Conservation (phyloP, 495 filamentous ascomycete genomes). For the Ascodesmis nigricans region DNA sequence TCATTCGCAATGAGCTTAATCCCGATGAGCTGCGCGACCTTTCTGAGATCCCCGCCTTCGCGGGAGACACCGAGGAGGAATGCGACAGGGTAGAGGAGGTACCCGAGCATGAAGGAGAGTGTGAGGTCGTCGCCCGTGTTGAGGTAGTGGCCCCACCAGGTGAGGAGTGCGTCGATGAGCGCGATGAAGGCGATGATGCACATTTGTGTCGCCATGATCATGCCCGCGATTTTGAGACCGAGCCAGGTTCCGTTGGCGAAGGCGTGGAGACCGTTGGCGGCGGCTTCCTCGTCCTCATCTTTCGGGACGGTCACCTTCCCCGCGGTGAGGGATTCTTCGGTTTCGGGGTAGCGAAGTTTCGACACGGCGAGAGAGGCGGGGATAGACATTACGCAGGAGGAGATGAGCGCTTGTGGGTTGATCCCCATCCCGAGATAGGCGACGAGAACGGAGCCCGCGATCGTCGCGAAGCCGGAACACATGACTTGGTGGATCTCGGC, state of each 20-base stretch:
- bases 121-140: slow-evolving; percentile 49
- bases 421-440: slow-evolving; percentile 63
- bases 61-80: slow-evolving; percentile 72
- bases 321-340: slow-evolving; percentile 60
- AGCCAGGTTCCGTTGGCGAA: slow-evolving; percentile 77
- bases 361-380: slow-evolving; percentile 69
- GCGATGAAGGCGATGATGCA: slow-evolving; percentile 68
- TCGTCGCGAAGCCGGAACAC: slow-evolving; percentile 46
- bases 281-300: slow-evolving; percentile 38
- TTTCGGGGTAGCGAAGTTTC: slow-evolving; percentile 74
- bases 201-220: slow-evolving; percentile 56
- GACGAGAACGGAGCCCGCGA: slow-evolving; percentile 51
- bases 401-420: slow-evolving; percentile 67
- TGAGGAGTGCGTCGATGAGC: slow-evolving; percentile 54
- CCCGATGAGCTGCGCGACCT: slow-evolving; percentile 60
- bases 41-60: slow-evolving; percentile 38
- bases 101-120: slow-evolving; percentile 56
- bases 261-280: slow-evolving; percentile 64
- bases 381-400: slow-evolving; percentile 83
- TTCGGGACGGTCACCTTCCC: slow-evolving; percentile 60
- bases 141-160: slow-evolving; percentile 75
- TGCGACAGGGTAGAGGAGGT: slow-evolving; percentile 62
- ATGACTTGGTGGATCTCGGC: slow-evolving; percentile 83
- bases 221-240: slow-evolving; percentile 69
- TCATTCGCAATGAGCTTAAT: slow-evolving; percentile 49